Conservation (phyloP, 108 stramenopile genomes). For the Skeletonema potamos region DNA sequence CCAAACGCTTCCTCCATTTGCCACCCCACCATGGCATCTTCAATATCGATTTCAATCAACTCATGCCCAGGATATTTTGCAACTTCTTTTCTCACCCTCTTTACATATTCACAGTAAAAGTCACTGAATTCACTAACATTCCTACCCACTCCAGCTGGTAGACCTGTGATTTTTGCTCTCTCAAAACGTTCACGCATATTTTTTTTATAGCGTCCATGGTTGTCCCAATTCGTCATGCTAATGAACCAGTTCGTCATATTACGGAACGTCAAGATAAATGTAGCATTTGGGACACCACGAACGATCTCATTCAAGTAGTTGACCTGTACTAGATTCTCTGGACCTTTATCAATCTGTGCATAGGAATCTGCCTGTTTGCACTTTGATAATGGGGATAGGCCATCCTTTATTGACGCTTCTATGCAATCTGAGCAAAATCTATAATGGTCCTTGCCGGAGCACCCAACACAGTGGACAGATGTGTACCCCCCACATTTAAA, state of each 20-base stretch:
- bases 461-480: background rate
- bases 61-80: background rate
- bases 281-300: background rate
- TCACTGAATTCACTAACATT: background rate
- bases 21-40: background rate
- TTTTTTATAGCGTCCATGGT: background rate
- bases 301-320: background rate
- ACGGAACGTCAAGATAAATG: background rate
- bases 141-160: background rate
- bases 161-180: background rate
- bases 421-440: conserved; percentile 9
- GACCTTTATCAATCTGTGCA: background rate
- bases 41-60: background rate
- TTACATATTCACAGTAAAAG: background rate
- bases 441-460: background rate
- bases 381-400: background rate
- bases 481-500: conserved; percentile 1
- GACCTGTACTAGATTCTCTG: background rate
- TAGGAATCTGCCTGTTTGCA: background rate
- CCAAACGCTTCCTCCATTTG: background rate
- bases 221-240: background rate
- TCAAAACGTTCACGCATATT: background rate
- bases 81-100: background rate
- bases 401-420: background rate
- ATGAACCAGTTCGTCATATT: background rate